A percentile compares a stretch with the other conserved stretches of the same genome.
Conservation (phyloP, 805 yeast species). For the Diddensiella transvaalensis region DNA sequence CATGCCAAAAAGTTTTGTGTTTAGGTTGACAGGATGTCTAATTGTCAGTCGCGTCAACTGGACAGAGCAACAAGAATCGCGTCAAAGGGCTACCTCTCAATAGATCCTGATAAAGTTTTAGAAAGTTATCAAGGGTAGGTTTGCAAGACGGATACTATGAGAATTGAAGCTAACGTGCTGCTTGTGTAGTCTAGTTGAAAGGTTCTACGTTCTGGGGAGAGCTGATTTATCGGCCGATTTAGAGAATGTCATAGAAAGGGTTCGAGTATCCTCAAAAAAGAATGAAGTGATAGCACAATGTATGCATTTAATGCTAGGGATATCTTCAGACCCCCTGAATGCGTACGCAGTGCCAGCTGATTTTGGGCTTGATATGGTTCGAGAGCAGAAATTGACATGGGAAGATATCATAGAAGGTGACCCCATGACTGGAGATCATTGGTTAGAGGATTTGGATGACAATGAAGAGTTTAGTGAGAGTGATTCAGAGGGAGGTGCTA, state of each 20-base stretch:
- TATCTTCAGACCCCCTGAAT: not conserved
- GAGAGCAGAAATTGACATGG: constrained; percentile 20
- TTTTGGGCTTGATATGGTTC: not conserved
- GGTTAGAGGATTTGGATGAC: constrained; percentile 20
- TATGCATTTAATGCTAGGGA: constrained; percentile 1
- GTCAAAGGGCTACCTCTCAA: constrained; percentile 10
- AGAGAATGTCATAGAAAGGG: constrained; percentile 14
- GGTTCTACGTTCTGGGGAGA: constrained; percentile 30
- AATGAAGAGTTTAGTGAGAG: constrained; percentile 12
- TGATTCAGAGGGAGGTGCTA: constrained; percentile 3
- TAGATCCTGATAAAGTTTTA: constrained; percentile 18
- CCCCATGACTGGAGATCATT: constrained; percentile 31
- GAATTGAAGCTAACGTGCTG: not conserved
- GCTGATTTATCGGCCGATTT: constrained; percentile 29
- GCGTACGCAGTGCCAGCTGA: not conserved
- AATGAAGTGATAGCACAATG: constrained; percentile 16
- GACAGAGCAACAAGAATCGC: not conserved
- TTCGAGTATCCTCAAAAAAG: constrained; percentile 19
- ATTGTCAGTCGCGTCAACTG: no score
- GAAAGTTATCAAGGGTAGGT: constrained; percentile 18
- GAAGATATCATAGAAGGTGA: constrained; percentile 28
- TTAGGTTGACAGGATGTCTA: no score
- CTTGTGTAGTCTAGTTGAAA: constrained; percentile 24
- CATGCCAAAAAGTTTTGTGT: no score
- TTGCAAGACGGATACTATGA: no score